Evolutionary conservation across 345 rosid genomes (phyloP).

Genomic region (Gossypium stocksii): DNA sequence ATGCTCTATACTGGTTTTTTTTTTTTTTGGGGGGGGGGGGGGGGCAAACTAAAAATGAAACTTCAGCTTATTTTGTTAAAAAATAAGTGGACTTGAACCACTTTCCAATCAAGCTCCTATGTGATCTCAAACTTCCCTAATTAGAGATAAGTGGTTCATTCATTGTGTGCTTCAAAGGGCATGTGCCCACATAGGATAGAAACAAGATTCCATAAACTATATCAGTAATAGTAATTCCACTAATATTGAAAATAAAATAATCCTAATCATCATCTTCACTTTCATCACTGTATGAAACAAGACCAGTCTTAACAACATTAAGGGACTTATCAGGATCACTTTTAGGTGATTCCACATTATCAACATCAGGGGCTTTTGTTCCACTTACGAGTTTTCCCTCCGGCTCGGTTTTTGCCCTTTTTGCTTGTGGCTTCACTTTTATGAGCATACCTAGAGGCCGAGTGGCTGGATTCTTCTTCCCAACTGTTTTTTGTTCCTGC

Average conservation of each 20-base stretch:
- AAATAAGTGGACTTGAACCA: background rate
- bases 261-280: slow-evolving; percentile 59
- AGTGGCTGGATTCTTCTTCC: slow-evolving; percentile 54
- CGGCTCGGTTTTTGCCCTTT: slow-evolving; percentile 56
- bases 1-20: background rate
- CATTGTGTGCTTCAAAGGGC: background rate
- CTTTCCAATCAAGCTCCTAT: background rate
- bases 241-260: background rate
- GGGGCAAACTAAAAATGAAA: background rate
- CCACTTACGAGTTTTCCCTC: slow-evolving; percentile 28
- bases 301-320: slow-evolving; percentile 35
- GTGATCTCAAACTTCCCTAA: background rate
- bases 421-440: slow-evolving; percentile 73
- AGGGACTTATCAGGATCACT: slow-evolving; percentile 20
- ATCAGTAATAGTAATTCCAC: background rate
- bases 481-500: slow-evolving; percentile 50
- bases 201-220: background rate
- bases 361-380: slow-evolving; percentile 18
- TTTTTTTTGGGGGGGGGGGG: too few species aligned
- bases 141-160: background rate
- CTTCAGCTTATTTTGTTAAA: background rate
- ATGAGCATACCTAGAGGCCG: slow-evolving; percentile 55
- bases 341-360: slow-evolving; percentile 20
- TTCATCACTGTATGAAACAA: slow-evolving; percentile 88
- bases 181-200: background rate